Conservation (phyloP, 441 rosid species). For the Macaranga tanarius region DNA sequence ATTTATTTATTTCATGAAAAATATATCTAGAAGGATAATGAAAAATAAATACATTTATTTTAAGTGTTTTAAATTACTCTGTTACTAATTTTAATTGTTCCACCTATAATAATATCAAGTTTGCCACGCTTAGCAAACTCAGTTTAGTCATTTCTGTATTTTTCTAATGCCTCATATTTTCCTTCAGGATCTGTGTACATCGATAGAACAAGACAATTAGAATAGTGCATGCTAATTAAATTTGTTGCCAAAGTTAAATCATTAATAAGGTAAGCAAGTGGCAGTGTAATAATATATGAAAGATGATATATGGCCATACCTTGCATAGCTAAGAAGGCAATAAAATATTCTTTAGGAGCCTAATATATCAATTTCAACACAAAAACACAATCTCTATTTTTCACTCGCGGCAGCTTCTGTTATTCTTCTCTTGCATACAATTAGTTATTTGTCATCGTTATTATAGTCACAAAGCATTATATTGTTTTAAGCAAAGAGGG, state of each 20-base stretch:
- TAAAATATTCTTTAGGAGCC: background rate
- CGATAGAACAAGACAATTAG: conserved; percentile 8
- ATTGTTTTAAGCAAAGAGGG: background rate
- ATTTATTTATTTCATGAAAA: no score
- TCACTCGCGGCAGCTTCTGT: background rate
- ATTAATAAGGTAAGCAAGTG: background rate
- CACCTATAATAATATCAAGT: conserved; percentile 65
- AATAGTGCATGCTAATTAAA: background rate
- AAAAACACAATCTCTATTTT: background rate
- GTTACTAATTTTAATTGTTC: no score
- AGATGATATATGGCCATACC: background rate
- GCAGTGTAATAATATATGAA: background rate
- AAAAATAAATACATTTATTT: no score
- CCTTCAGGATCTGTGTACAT: conserved; percentile 62
- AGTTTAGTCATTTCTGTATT: conserved; percentile 61
- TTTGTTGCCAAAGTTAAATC: background rate
- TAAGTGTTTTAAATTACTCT: no score
- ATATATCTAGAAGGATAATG: no score
- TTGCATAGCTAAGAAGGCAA: background rate
- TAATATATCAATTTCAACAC: background rate
- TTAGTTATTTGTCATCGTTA: background rate
- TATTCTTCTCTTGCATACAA: background rate
- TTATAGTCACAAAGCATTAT: background rate
- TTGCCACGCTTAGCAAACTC: conserved; percentile 69
- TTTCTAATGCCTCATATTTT: conserved; percentile 52